Evolutionary conservation across 2,329 filamentous ascomycete species (phyloP), one percentile per base, ranked within the genome.

Genomic region (Emmonsia crescens): DNA sequence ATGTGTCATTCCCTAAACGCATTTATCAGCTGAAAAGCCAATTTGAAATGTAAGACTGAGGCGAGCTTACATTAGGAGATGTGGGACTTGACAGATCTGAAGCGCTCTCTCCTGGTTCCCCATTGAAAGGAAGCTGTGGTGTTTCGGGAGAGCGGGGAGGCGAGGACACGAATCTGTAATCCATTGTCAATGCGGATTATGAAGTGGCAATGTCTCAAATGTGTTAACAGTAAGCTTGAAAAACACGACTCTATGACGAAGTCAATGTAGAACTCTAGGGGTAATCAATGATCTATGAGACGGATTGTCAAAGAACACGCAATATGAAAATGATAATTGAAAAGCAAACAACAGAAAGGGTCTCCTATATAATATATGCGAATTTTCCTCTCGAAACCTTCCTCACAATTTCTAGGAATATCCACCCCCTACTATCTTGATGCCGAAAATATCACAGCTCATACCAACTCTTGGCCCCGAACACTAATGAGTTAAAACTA

Each of bases 91-190:
- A 69, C 33, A 66, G 60, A 40, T 70, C 67, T 38, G 66, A 68
- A 31, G 66, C 67, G 59, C 62, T 66, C 49, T 68, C 68, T 9
- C 10, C 29, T 36, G 10, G 33, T 29, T 58, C 46, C 29, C 21
- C 59, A 2, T 31, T 24, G 33, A 51, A 60, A 38, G 55, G 24
- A 44, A 56, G 21, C 21, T 24, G 55, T 14, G 16, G 24, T 44
- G 78, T 75, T 57, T 80, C 69, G 31, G 38, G 19, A 16, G 40
- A 52, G n/a, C 24, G 14, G 6, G 59, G 29, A 19, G 48, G 38
- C 9, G 12, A 31, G 16, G 5, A 14, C 21, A 56, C 12, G 21
- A 24, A 60, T 44, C 42, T 16, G 24, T 57, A 60, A 51, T 59
- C 61, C 61, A 62, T 62, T 51, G 33, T 5, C n/a, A 55, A 38